Evolutionary conservation across 2,329 filamentous ascomycete species (phyloP), one percentile per base, ranked within the genome.

Genomic region (Microsporum ferrugineum): DNA sequence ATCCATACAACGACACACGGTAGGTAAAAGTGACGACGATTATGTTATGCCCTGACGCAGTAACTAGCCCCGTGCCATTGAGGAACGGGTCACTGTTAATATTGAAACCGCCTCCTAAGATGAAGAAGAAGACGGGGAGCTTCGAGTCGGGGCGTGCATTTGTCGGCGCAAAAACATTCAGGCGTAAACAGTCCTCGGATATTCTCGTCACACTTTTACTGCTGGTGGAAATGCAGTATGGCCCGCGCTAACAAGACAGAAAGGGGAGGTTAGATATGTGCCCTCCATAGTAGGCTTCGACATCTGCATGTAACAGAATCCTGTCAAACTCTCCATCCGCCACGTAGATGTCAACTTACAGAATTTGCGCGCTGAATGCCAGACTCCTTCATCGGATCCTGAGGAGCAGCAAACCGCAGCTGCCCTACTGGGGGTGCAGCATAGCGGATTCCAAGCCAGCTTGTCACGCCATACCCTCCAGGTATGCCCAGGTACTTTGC

Each of bases 1-100:
- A 91, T 0, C 88, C 88, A 65, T 84, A 90, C 0, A 82, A 80
- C 0, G 88, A 88, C 8, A 91, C 86, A 3, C 88, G 84, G 69
- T 91, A 91, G 72, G 90, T 91, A 73, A 89, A 81, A 7, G 79
- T 85, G 1, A 91, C 86, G 0, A 89, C 82, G 0, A 91, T 74
- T 31, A 90, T 85, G 55, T 82, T 78, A 61, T 81, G 74, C 41
- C 79, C 77, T 17, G 82, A 81, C 0, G 84, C 85, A 34, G 77
- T 70, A 33, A 86, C 77, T n/a, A 91, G 72, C 0, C 80, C 82
- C 0, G 78, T 80, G 0, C 82, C 85, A 65, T 89, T 82, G 65
- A 82, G 78, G 63, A 86, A 81, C 0, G 79, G 68, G 61, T 82
- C 83, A 62, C 84, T 82, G 63, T 85, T 79, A 0, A 76, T 68